Percentiles rank a stretch among this genome's conserved stretches.
Evolutionary conservation across 2,329 filamentous ascomycete genomes (phyloP).

Genomic region (Gnomoniopsis smithogilvyi): DNA sequence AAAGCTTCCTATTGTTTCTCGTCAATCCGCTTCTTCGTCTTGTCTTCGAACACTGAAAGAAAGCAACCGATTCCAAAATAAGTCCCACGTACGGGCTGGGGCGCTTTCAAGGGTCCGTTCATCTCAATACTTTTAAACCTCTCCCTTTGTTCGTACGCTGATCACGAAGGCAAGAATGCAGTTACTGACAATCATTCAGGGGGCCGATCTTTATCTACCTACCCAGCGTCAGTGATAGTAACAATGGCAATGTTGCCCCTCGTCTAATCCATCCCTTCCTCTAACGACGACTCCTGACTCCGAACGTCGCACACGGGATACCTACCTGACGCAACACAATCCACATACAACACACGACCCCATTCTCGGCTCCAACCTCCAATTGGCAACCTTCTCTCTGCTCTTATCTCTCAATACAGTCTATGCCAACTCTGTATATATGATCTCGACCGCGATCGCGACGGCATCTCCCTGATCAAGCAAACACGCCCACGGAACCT

Average conservation of each 20-base stretch:
- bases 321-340: background rate
- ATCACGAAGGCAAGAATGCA: background rate
- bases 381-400: background rate
- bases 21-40: too few relatives aligned
- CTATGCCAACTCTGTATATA: background rate
- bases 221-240: background rate
- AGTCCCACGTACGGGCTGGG: background rate
- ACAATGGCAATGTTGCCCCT: conserved; percentile 8
- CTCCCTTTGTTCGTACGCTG: background rate
- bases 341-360: background rate
- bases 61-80: background rate
- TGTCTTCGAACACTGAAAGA: background rate
- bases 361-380: background rate
- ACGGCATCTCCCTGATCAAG: background rate
- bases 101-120: background rate
- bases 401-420: background rate
- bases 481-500: background rate
- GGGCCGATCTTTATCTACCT: background rate
- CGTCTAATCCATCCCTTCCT: conserved; percentile 3
- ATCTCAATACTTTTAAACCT: background rate
- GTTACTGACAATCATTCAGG: conserved; percentile 1
- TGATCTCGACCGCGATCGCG: background rate
- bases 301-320: background rate
- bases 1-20: background rate
- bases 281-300: background rate